Conservation (phyloP, 2,329 filamentous ascomycete species). For the Leptoxyphium fumago region DNA sequence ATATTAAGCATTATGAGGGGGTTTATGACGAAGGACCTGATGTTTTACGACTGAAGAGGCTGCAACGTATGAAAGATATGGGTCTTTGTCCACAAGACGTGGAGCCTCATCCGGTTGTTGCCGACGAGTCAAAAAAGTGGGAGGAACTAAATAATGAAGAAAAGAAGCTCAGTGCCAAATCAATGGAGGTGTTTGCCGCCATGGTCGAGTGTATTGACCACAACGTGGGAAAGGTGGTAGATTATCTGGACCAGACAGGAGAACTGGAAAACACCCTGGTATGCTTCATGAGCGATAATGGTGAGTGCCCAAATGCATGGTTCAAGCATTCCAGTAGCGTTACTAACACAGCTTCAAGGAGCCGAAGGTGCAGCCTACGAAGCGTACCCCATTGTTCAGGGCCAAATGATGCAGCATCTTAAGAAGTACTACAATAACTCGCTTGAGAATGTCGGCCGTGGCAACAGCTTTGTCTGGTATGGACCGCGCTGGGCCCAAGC, state of each 20-base stretch:
- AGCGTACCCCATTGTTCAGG: slow-evolving; percentile 42
- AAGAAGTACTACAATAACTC: slow-evolving; percentile 44
- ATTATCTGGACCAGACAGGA: slow-evolving; percentile 39
- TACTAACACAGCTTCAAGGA: slow-evolving; percentile 18
- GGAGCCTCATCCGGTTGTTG: slow-evolving; percentile 36
- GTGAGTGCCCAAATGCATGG: background rate
- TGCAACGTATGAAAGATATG: slow-evolving; percentile 41
- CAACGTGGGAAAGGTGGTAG: slow-evolving; percentile 43
- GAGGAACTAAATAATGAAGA: slow-evolving; percentile 32
- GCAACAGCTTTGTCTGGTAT: slow-evolving; percentile 46
- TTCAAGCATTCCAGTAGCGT: background rate
- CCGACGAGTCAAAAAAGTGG: slow-evolving; percentile 36
- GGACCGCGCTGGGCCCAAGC: slow-evolving; percentile 43
- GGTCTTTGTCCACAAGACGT: slow-evolving; percentile 40
- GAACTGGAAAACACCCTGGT: slow-evolving; percentile 51
- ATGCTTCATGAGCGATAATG: slow-evolving; percentile 48
- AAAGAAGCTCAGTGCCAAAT: slow-evolving; percentile 32
- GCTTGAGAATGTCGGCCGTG: slow-evolving; percentile 43
- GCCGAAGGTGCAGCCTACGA: slow-evolving; percentile 46
- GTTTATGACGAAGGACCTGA: slow-evolving; percentile 48
- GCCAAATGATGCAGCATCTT: slow-evolving; percentile 38
- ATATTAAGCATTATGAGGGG: slow-evolving; percentile 42
- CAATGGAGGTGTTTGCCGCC: slow-evolving; percentile 48
- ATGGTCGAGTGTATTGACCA: slow-evolving; percentile 50
- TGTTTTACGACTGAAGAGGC: slow-evolving; percentile 36